Evolutionary conservation across 768 basidiomycete genomes (phyloP).

Genomic region (Suillus variegatus): DNA sequence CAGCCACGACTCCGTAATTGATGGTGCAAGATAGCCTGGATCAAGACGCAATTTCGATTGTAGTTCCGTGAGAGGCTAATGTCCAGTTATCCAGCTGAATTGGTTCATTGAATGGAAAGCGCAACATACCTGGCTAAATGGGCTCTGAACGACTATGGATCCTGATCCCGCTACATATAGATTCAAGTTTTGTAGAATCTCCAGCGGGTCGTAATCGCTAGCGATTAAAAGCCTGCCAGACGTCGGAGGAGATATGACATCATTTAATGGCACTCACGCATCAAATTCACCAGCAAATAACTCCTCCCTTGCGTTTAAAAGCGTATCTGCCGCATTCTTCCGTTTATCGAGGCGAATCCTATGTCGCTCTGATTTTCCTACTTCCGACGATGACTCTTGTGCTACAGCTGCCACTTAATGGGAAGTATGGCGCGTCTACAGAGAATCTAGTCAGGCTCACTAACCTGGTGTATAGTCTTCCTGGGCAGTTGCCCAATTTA

Average conservation of each 20-base stretch:
- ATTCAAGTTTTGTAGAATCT: slow-evolving; percentile 70
- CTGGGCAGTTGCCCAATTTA: slow-evolving; percentile 92
- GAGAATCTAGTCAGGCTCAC: slow-evolving; percentile 21
- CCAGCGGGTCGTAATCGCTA: slow-evolving; percentile 82
- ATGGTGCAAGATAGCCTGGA: slow-evolving; percentile 73
- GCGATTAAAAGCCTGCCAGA: slow-evolving; percentile 69
- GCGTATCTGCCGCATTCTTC: slow-evolving; percentile 62
- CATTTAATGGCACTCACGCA: slow-evolving; percentile 45
- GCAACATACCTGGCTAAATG: slow-evolving; percentile 68
- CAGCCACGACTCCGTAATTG: slow-evolving; percentile 83
- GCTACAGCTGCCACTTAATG: not conserved
- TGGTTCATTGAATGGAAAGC: slow-evolving; percentile 1
- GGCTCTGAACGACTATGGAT: slow-evolving; percentile 84
- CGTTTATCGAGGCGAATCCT: slow-evolving; percentile 74
- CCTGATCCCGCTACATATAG: slow-evolving; percentile 86
- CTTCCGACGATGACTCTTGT: not conserved
- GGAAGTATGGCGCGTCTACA: not conserved
- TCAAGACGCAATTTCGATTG: slow-evolving; percentile 68
- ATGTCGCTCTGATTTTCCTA: slow-evolving; percentile 60
- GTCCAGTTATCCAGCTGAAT: slow-evolving; percentile 9
- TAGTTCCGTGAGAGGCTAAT: slow-evolving; percentile 73
- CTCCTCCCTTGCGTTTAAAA: slow-evolving; percentile 71
- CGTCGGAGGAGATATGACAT: slow-evolving; percentile 5
- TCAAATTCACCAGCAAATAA: slow-evolving; percentile 89
- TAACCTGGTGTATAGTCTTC: slow-evolving; percentile 71